Evolutionary conservation across 441 rosid species (phyloP).

Genomic region (Pelargonium cotyledonis): DNA sequence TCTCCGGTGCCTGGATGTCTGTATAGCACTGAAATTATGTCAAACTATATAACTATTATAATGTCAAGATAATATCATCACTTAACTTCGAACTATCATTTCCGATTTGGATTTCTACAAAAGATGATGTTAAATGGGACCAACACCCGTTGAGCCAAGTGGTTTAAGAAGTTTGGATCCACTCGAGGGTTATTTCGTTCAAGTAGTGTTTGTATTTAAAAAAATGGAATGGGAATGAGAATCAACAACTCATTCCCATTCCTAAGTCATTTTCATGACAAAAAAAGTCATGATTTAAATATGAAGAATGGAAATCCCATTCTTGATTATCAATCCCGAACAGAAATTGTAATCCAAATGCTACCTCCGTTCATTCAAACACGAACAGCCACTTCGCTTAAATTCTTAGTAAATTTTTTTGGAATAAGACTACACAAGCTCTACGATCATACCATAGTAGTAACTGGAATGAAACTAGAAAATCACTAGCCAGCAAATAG

Average conservation of each 20-base stretch:
- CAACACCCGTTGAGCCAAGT: too few relatives aligned
- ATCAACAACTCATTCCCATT: too few relatives aligned
- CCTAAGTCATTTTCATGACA: too few relatives aligned
- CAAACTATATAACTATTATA: neutral
- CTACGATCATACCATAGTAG: neutral
- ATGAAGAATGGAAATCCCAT: too few relatives aligned
- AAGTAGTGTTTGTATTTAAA: too few relatives aligned
- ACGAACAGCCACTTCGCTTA: neutral
- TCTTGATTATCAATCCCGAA: too few relatives aligned
- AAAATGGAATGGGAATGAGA: too few relatives aligned
- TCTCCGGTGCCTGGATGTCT: constrained; percentile 88
- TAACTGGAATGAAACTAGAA: neutral
- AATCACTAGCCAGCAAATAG: neutral
- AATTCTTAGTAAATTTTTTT: neutral
- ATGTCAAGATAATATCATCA: neutral
- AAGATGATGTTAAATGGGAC: too few relatives aligned
- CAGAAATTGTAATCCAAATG: too few relatives aligned
- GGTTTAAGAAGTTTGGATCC: too few relatives aligned
- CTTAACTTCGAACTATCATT: neutral
- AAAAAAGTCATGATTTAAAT: too few relatives aligned
- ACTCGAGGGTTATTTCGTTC: too few relatives aligned
- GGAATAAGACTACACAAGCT: neutral
- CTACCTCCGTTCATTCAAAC: neutral
- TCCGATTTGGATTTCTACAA: neutral
- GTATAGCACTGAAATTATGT: constrained; percentile 9